Conservation (phyloP, 192 early-diverging fungal genomes). For the Linnemannia zychae region DNA sequence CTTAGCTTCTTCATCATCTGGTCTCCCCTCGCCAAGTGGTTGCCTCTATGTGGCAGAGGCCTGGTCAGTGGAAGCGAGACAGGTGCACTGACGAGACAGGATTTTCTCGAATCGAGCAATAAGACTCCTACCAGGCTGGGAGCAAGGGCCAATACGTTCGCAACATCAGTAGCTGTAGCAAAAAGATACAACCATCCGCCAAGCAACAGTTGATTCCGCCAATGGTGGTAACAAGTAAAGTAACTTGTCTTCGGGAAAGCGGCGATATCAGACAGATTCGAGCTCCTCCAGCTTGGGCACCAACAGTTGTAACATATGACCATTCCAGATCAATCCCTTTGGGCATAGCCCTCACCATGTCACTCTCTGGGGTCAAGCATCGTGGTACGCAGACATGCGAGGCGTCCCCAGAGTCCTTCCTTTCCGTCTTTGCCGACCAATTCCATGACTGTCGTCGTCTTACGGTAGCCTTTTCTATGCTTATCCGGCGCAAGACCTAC, state of each 20-base stretch:
- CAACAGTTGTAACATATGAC: neutral
- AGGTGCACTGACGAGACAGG: too few species aligned
- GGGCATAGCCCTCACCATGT: neutral
- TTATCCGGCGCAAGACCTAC: too few species aligned
- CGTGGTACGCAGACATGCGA: neutral
- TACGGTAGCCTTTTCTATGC: too few species aligned
- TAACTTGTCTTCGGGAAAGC: neutral
- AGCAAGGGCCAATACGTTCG: too few species aligned
- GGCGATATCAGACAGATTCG: neutral
- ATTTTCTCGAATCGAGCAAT: too few species aligned
- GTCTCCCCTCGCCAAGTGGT: neutral
- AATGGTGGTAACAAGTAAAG: neutral
- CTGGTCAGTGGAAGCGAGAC: slow-evolving; percentile 15
- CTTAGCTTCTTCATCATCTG: neutral
- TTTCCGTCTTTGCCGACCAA: too few species aligned
- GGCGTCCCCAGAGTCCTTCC: too few species aligned
- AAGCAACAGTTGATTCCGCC: neutral
- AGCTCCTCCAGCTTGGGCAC: neutral
- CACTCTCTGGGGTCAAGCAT: too few species aligned
- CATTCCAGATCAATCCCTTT: neutral
- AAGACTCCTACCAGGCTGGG: too few species aligned
- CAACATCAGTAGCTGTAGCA: too few species aligned
- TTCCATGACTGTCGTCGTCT: too few species aligned
- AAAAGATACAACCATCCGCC: neutral
- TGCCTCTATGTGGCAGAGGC: slow-evolving; percentile 11